Evolutionary conservation across 345 rosid genomes (phyloP).

Genomic region (Boechera retrofracta): DNA sequence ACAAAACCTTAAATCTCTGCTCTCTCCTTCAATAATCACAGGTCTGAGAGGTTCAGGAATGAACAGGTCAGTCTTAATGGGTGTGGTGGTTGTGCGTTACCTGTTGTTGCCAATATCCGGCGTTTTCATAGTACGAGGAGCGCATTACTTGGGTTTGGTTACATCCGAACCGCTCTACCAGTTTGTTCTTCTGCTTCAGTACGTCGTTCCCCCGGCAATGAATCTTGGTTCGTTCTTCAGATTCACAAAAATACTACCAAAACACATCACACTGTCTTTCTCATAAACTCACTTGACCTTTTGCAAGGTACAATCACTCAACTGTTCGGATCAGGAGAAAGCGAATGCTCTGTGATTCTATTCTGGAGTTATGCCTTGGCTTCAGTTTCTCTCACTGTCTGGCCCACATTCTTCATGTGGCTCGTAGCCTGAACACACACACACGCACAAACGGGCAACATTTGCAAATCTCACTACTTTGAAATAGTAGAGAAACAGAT

Average conservation of each 20-base stretch:
- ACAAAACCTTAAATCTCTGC: slow-evolving; percentile 3
- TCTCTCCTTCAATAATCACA: slow-evolving; percentile 28
- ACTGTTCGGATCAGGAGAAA: slow-evolving; percentile 68
- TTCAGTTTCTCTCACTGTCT: slow-evolving; percentile 62
- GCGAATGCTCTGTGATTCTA: slow-evolving; percentile 77
- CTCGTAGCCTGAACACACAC: slow-evolving; percentile 50
- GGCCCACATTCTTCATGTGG: slow-evolving; percentile 78
- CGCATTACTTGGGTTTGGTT: slow-evolving; percentile 54
- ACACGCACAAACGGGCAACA: neutral
- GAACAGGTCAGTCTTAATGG: slow-evolving; percentile 48
- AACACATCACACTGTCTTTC: slow-evolving; percentile 36
- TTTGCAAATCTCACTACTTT: slow-evolving; percentile 12
- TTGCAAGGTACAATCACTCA: slow-evolving; percentile 69
- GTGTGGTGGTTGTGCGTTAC: slow-evolving; percentile 58
- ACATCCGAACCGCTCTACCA: slow-evolving; percentile 63
- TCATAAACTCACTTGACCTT: slow-evolving; percentile 8
- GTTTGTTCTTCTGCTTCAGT: slow-evolving; percentile 67
- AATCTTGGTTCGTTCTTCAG: slow-evolving; percentile 58
- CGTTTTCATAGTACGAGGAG: slow-evolving; percentile 55
- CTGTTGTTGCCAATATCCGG: slow-evolving; percentile 64
- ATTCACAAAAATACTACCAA: slow-evolving; percentile 32
- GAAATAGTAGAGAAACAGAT: slow-evolving; percentile 5
- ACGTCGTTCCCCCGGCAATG: slow-evolving; percentile 80
- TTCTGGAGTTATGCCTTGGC: slow-evolving; percentile 68
- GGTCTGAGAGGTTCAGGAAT: slow-evolving; percentile 61